Base-by-base conservation (phyloP, 805 yeast species). In the Dipodascus albidus region DNA sequence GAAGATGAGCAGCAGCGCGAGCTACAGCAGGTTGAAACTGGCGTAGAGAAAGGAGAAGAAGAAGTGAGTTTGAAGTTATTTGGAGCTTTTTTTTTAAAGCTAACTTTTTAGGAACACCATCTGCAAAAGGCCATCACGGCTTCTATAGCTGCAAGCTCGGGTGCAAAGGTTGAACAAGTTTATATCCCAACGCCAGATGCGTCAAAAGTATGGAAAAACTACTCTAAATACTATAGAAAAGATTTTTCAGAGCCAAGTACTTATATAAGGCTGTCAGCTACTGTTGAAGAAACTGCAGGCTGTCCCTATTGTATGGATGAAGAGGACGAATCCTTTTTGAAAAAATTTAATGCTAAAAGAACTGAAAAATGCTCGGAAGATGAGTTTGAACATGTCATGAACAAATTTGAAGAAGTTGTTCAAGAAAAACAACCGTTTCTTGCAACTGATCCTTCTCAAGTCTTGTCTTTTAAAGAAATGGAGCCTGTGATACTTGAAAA, bases 131-230 rank as follows among this genome's bases (percentile, higher is more conserved):
- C 90, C 50, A 83, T 93, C 59, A 82, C 82, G 68, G 91, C 91
- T 14, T 80, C 88, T 1, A 80, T 81, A 27, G 82, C 83, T 1
- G 76, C 86, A 19, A 71, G 80, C 54, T 62, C 65, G 2, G 79
- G 79, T 54, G 73, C 71, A 2, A 71, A 64, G 55, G 75, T 75
- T 52, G 71, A 73, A 60, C 76, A 77, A 57, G 83, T 84, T 48
- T 91, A 84, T 67, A 93, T 93, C 61, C 99, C 99, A 1, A 93
- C 99, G 0, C 99, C 99, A 0, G 95, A 88, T 73, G 97, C 98
- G 2, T 83, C 95, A 0, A 76, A 76, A 59, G 72, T 79, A 20
- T 90, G 96, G 96, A 54, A 49, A 41, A 96, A 87, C 22, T 95
- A 87, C 42, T 61, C 72, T 4, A 77, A 82, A 59, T 89, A 78